Evolutionary conservation across 371 early-diverging fungal genomes (phyloP).

Genomic region (Mucor ambiguus): DNA sequence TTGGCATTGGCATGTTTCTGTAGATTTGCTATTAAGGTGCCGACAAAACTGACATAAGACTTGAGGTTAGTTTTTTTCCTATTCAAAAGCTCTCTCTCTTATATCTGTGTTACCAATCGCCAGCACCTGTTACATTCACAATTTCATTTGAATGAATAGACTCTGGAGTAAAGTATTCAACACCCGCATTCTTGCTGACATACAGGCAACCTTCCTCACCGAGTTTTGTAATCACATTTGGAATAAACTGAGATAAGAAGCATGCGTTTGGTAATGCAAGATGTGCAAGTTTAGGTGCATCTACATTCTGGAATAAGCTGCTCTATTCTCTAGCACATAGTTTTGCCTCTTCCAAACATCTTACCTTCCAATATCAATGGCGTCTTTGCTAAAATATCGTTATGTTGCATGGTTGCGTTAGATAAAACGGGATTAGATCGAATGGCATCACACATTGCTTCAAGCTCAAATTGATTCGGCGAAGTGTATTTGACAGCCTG

Average conservation of each 20-base stretch:
- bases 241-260: conserved; percentile 43
- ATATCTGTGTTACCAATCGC: conserved; percentile 59
- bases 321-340: not conserved
- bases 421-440: conserved; percentile 6
- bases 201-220: conserved; percentile 58
- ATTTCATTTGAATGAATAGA: conserved; percentile 35
- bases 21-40: conserved; percentile 44
- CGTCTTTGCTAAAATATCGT: not conserved
- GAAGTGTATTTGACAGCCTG: conserved; percentile 53
- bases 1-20: conserved; percentile 12
- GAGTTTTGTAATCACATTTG: conserved; percentile 60
- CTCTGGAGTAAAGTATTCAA: conserved; percentile 46
- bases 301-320: not conserved
- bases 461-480: conserved; percentile 71
- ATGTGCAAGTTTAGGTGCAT: conserved; percentile 24
- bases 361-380: not conserved
- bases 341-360: not conserved
- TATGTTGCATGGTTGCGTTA: not conserved
- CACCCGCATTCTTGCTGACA: conserved; percentile 17
- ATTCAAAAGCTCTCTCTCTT: not conserved
- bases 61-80: not conserved
- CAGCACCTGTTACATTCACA: conserved; percentile 73
- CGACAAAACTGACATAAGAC: conserved; percentile 42
- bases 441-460: conserved; percentile 63
- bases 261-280: conserved; percentile 28